Base-by-base conservation (phyloP, 202 grass and related monocot genomes). In the Digitaria exilis region DNA sequence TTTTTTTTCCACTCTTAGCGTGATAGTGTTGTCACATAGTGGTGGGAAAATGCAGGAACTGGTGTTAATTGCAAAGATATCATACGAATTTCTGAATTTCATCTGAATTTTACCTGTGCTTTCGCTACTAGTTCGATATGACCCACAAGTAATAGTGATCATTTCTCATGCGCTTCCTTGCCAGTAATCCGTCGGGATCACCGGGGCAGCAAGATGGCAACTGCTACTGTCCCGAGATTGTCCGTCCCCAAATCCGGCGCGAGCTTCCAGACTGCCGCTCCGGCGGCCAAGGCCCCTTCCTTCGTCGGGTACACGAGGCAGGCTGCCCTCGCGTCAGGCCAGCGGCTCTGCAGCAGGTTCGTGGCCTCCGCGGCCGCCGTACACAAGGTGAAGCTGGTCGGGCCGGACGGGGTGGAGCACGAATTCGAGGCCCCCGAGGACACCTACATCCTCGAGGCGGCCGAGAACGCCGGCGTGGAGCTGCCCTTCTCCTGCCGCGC, bases 341-440 rank as follows among this genome's bases (percentile, higher is more conserved):
- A 79, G 12, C 79, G 79, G 75, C 56, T 70, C 28, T 88, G 89
- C 17, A 87, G 69, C 73, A 76, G 35, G 75, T 80, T 91, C 71
- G 88, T 69, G 68, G 88, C 19, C 25, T 58, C 82, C 2, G 84
- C 84, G 2, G 50, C 62, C 5, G 88, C 87, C 7, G 81, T 81
- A n/a, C 77, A 97, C 88, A 94, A 83, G 87, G 87, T 97, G 51
- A 97, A 87, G 81, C 86, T 97, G 30, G 42, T 97, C 1, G 19
- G 30, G 44, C 94, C 91, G 0, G 89, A 97, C 2, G 94, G 91
- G 0, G 35, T 15, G 1, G 83, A 94, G 87, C 60, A 85, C 17
- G 94, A 97, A 67, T 94, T 97, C 34, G 94, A 94, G 19, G 87
- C 94, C 9, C 82, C 82, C 62, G 91, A 97, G 7, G 94, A 94